Evolutionary conservation across 768 basidiomycete genomes (phyloP).

Genomic region (Podaxis pistillaris): DNA sequence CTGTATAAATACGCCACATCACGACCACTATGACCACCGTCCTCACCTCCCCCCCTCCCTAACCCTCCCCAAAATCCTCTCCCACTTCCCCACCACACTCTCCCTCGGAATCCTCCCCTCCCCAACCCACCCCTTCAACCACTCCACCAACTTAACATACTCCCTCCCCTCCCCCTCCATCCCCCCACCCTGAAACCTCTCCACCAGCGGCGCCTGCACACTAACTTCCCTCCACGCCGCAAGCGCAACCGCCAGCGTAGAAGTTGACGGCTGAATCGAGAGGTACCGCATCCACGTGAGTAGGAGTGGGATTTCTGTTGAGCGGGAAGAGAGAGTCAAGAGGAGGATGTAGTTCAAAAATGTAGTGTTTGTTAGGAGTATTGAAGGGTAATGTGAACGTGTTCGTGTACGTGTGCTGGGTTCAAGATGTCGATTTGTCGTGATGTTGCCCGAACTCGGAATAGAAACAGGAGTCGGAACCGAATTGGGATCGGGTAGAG

Average conservation of each 20-base stretch:
- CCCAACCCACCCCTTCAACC: constrained; percentile 62
- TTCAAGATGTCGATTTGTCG: background rate
- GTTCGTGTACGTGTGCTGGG: background rate
- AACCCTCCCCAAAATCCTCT: constrained; percentile 28
- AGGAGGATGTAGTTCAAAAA: constrained; percentile 23
- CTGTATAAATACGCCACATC: constrained; percentile 5
- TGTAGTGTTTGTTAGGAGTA: constrained; percentile 6
- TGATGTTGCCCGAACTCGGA: background rate
- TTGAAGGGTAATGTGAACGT: constrained; percentile 17
- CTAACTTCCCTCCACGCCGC: constrained; percentile 74
- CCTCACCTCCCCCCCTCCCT: constrained; percentile 22
- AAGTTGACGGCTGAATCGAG: constrained; percentile 46
- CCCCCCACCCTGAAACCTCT: constrained; percentile 32
- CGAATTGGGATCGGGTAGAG: background rate
- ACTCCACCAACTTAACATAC: constrained; percentile 44
- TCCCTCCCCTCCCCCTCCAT: constrained; percentile 33
- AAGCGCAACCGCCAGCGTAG: constrained; percentile 59
- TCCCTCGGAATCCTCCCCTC: constrained; percentile 41
- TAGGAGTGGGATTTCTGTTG: constrained; percentile 61
- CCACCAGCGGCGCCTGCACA: constrained; percentile 57
- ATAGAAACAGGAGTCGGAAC: background rate
- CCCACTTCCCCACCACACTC: constrained; percentile 33
- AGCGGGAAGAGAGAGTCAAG: constrained; percentile 22
- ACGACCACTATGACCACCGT: background rate
- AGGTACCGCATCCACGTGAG: constrained; percentile 76